Base-by-base conservation (phyloP, 441 rosid genomes). In the Cnidoscolus chayamansa region DNA sequence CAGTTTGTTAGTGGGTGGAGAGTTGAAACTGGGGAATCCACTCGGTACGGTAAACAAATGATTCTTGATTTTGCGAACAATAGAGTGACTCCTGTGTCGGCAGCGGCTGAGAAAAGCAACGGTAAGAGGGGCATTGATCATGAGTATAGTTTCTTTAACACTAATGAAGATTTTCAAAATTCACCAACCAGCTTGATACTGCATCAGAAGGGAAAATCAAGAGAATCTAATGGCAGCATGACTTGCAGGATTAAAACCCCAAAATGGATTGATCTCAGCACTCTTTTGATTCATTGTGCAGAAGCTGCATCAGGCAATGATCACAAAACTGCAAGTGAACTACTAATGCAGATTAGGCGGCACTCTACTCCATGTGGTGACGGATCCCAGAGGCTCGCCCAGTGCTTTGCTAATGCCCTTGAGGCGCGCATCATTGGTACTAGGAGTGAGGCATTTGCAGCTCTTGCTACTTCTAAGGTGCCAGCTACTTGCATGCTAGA, bases 381-480 rank as follows among this genome's bases (percentile, higher is more conserved):
- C 73, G 94, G 91, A 1, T 78, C 85, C 75, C 92, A 89, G 83
- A 85, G 97, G 49, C 59, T 90, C 63, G 91, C 96, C 37, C 89
- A 87, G 77, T 85, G 67, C 53, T 90, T 92, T 45, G 90, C 90
- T 4, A 80, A 88, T 70, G 83, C 86, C 50, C 91, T 92, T 57
- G 90, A 92, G 77, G 89, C 90, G 12, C 89, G 97, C 56, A 50
- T 91, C 66, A 83, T 68, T 17, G 89, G 96, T 32, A 84, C 74
- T 31, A 88, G 94, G 63, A 72, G 83, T 0, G 88, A 84, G 15
- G 13, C 25, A 10, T 45, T n/a, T 64, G 31, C 61, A 9, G 76
- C 88, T 15, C 68, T 89, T 35, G 80, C 83, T 4, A 32, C 35
- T 4, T 3, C 7, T 40, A 40, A 40, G 45, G 45, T 40, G 45